Conservation (phyloP, 2,329 filamentous ascomycete species). For the Rhynchosporium secalis region DNA sequence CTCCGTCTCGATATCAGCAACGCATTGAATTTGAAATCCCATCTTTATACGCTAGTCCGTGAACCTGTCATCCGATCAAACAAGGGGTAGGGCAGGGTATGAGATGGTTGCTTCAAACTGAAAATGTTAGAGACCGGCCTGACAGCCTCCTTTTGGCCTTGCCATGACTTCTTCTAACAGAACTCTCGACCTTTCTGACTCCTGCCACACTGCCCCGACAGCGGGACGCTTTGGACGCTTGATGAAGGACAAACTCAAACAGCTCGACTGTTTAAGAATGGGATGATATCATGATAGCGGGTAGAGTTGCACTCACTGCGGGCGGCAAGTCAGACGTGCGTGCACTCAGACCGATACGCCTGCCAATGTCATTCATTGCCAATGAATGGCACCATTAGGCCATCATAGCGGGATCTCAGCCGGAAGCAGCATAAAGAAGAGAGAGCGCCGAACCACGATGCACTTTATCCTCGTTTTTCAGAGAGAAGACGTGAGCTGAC, state of each 20-base stretch:
- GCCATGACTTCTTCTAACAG: slow-evolving; percentile 1
- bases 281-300: not conserved
- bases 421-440: slow-evolving; percentile 8
- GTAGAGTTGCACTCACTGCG: not conserved
- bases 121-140: slow-evolving; percentile 8
- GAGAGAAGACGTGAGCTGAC: not conserved
- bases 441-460: slow-evolving; percentile 5
- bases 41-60: slow-evolving; percentile 6
- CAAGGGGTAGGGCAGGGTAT: not conserved
- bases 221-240: not conserved
- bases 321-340: not conserved
- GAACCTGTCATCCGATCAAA: slow-evolving; percentile 10
- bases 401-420: not conserved
- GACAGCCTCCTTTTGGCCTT: slow-evolving; percentile 2
- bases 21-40: slow-evolving; percentile 1
- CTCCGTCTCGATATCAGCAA: slow-evolving; percentile 4
- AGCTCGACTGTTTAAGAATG: slow-evolving; percentile 5
- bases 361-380: not conserved
- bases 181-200: slow-evolving; percentile 1
- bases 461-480: slow-evolving; percentile 5
- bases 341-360: not conserved
- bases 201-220: slow-evolving; percentile 10
- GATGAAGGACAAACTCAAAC: not conserved
- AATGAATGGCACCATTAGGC: not conserved
- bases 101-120: slow-evolving; percentile 15